Conservation (phyloP, 139 green algal species). For the Penium margaritaceum region DNA sequence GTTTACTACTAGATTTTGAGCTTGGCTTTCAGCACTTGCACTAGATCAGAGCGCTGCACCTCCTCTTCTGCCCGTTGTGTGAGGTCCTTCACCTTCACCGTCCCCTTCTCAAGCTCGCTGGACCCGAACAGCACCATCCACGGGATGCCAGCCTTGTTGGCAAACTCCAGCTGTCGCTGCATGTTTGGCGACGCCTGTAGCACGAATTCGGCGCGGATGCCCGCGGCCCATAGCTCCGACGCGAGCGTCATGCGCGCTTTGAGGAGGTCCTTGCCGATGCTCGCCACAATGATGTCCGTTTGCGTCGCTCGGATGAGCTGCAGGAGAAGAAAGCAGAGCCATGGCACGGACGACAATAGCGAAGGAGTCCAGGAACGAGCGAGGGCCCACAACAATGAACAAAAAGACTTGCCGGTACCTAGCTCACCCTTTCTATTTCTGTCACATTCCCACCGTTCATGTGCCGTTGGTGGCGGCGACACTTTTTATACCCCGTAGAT, state of each 20-base stretch:
- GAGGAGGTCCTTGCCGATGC: slow-evolving; percentile 64
- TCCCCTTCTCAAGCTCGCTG: slow-evolving; percentile 60
- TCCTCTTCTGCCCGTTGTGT: slow-evolving; percentile 49
- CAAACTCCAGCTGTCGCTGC: slow-evolving; percentile 71
- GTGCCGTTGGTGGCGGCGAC: too few species aligned
- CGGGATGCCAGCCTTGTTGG: slow-evolving; percentile 58
- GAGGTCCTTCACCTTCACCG: slow-evolving; percentile 72
- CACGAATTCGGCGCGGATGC: slow-evolving; percentile 82
- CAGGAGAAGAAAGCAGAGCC: not conserved
- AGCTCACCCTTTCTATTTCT: too few species aligned
- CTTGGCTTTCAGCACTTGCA: not conserved
- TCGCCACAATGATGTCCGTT: slow-evolving; percentile 74
- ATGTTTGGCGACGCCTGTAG: slow-evolving; percentile 88
- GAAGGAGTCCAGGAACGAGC: not conserved
- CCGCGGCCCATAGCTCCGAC: slow-evolving; percentile 68
- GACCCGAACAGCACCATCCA: slow-evolving; percentile 52
- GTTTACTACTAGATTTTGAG: slow-evolving; percentile 3
- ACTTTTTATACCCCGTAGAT: too few species aligned
- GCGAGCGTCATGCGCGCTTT: slow-evolving; percentile 68
- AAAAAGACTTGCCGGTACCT: too few species aligned
- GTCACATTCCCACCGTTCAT: too few species aligned
- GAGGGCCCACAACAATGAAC: not conserved
- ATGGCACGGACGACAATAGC: not conserved
- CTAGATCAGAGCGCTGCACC: slow-evolving; percentile 31
- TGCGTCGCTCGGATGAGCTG: slow-evolving; percentile 64